Percentiles rank a stretch among this genome's conserved stretches.
Conservation (phyloP, 768 basidiomycete species). For the Sporobolomyces pararoseus region DNA sequence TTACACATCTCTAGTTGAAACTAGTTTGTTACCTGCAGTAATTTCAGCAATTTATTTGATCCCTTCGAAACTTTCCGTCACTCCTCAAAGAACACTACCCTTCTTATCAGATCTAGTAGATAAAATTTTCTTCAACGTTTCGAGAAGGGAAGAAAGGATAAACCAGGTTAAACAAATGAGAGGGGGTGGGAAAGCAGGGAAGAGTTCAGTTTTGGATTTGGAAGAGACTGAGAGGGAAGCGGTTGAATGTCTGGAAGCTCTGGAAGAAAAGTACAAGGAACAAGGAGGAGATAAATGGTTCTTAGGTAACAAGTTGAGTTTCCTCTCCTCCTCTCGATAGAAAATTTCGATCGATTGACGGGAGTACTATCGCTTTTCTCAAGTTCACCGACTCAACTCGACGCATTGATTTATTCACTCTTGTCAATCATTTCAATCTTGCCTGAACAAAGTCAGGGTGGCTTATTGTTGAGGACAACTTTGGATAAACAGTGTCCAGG, state of each 20-base stretch:
- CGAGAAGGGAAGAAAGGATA: constrained; percentile 15
- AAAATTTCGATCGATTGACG: not conserved
- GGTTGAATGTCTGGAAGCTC: constrained; percentile 21
- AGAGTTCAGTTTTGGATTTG: constrained; percentile 19
- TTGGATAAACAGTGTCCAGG: constrained; percentile 31
- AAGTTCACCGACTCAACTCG: constrained; percentile 23
- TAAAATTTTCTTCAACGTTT: not conserved
- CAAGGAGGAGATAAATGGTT: constrained; percentile 14
- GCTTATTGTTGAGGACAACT: constrained; percentile 14
- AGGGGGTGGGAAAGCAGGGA: constrained; percentile 18
- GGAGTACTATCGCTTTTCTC: not conserved
- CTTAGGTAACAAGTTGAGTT: constrained; percentile 14
- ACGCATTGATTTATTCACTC: constrained; percentile 28
- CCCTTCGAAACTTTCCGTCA: constrained; percentile 4
- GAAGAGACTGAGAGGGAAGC: constrained; percentile 39
- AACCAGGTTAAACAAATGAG: constrained; percentile 27
- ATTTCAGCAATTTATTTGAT: constrained; percentile 32
- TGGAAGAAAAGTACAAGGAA: constrained; percentile 22
- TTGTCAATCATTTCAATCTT: constrained; percentile 27
- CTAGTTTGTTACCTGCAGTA: constrained; percentile 34
- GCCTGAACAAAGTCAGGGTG: constrained; percentile 10
- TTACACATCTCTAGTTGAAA: constrained; percentile 26
- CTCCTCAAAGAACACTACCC: not conserved
- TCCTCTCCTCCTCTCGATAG: not conserved
- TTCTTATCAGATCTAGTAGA: constrained; percentile 2